Evolutionary conservation across 768 basidiomycete species (phyloP), one percentile per base, ranked within the genome.

Genomic region (Erythrobasidium yunnanense): DNA sequence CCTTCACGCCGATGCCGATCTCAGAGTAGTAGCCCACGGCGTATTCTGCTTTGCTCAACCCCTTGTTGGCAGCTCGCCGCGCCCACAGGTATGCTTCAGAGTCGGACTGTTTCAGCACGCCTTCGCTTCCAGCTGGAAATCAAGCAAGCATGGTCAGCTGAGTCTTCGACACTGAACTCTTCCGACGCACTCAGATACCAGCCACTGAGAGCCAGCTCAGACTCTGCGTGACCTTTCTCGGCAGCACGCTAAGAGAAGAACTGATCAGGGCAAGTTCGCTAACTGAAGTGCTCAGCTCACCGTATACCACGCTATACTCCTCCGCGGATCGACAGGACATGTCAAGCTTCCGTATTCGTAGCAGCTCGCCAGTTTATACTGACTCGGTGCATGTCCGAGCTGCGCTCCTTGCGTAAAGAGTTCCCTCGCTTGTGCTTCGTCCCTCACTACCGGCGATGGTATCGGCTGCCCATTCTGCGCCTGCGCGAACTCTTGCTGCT

Each of bases 11-110:
- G 70, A 99, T 99, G 1, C 92, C 95, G 11, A 92, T 87, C 76
- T 97, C 95, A 0, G 90, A 89, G 76, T 97, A 99, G 77, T 96
- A 95, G 76, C 93, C 95, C 20, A 97, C 93, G 8, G 95, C 95
- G 77, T 96, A 99, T 77, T 99, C 95, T 0, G 95, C 95, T 76
- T 95, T 96, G 74, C 87, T 87, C 72, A 95, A 74, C 4, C 93
- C 95, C 77, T 95, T 96, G 77, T 96, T 95, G 23, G 91, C 95
- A 18, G 92, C 91, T 58, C 89, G 83, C 32, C 92, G 81, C 11
- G 93, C 95, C 95, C 95, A 99, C 42, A 99, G 77, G 76, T 95
- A 99, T n/a, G 95, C 95, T 76, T 99, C 95, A 1, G 87, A 87
- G 76, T 99, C 95, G 72, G 88, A 91, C 79, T 97, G 95, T 77